Base-by-base conservation (phyloP, 345 rosid genomes). In the Hibiscus syriacus region DNA sequence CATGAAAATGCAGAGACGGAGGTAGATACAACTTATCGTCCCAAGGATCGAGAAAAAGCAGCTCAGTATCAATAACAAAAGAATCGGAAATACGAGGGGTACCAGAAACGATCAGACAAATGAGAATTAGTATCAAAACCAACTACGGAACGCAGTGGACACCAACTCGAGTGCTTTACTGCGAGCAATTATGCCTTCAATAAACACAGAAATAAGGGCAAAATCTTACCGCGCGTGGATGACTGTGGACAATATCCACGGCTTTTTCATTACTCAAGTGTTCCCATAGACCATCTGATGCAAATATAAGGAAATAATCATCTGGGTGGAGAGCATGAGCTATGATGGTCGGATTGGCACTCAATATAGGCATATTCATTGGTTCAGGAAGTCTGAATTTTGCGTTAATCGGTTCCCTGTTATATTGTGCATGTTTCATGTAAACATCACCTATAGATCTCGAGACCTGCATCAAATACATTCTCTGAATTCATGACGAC, bases 261-360 rank as follows among this genome's bases (percentile, higher is more conserved):
- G 92, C 97, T 76, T 77, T 85, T 73, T 92, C 88, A 58, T 90
- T 88, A 57, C 83, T 84, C 87, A 88, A 82, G 76, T 88, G 93
- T 75, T 92, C 97, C 97, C 98, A 92, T 34, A 92, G 90, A 73
- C 97, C 97, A 83, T 92, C 93, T 3, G 98, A 92, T 60, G 98
- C 96, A n/a, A n/a, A n/a, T n/a, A n/a, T n/a, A n/a, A n/a, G n/a
- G n/a, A n/a, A n/a, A n/a, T n/a, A n/a, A n/a, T 92, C 98, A 76
- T 69, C 84, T 59, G 96, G 92, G 5, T 88, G 89, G 69, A 92
- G 79, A 34, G 83, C 75, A 77, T 87, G 93, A 68, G 82, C 55
- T 45, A 85, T 64, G 46, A 92, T 83, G 2, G 88, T 74, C 6
- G 97, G 98, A 68, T 77, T 63, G 74, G 90, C 96, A 69, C 85